Base-by-base conservation (phyloP, 2,329 filamentous ascomycete genomes). In the Pyrenochaeta sp. region DNA sequence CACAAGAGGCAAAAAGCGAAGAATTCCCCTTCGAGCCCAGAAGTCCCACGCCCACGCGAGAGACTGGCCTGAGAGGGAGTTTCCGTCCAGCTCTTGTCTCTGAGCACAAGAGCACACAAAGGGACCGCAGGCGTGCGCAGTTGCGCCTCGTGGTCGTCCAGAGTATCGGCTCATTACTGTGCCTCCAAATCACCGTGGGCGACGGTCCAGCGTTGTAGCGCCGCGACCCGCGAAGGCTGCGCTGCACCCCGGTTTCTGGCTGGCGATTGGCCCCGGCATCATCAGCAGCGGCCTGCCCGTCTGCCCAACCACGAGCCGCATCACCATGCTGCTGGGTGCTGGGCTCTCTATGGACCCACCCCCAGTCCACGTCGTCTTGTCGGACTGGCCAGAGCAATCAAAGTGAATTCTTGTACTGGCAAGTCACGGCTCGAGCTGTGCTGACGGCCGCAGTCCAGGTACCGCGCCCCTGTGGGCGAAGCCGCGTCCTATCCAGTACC, bases 401-500 rank as follows among this genome's bases (percentile, higher is more conserved):
- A 43, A 41, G 48, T 30, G 48, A n/a, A 38, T 39, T 51, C 46
- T 43, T 43, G 48, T 47, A 51, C 48, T 55, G 43, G 50, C 58
- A 63, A 65, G 57, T 63, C 58, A 64, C 53, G 52, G 53, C 46
- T 55, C 51, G 44, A 44, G 48, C 42, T 43, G 23, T 35, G 45
- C 47, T 48, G 53, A 45, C 29, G 51, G 50, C 53, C 39, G 51
- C 48, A 46, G 41, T 51, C 18, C 31, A 50, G 29, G 48, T 57
- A 60, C 60, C 49, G 52, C 53, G 58, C 51, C 58, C 55, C 50
- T 57, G 52, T 46, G 36, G 41, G 54, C 46, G 44, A 50, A 54
- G 50, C 59, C 58, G 60, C 48, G 55, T 53, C 50, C 46, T 45
- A 58, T 58, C 55, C 61, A 64, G 56, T 65, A 58, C 57, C 60